Percentiles rank a stretch among this genome's conserved stretches.
Conservation (phyloP, 805 yeast species). For the Saccharomyces mikatae region DNA sequence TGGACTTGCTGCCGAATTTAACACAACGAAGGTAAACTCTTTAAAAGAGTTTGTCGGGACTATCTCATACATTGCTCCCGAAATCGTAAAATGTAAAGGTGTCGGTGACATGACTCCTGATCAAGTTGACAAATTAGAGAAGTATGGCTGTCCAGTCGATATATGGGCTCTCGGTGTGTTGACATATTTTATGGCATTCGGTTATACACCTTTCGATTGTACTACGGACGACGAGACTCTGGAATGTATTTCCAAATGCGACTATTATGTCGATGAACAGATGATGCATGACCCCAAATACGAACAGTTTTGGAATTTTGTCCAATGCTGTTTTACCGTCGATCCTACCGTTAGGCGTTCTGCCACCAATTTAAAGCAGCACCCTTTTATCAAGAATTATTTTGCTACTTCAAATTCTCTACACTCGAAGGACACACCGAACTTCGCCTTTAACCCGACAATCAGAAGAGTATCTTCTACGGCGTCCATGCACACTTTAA, state of each 20-base stretch:
- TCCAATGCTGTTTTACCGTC: conserved; percentile 43
- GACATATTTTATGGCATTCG: conserved; percentile 61
- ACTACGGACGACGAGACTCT: conserved; percentile 61
- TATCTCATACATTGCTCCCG: conserved; percentile 71
- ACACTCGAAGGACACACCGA: background rate
- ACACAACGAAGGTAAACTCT: conserved; percentile 23
- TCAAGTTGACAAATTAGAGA: conserved; percentile 9
- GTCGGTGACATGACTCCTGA: conserved; percentile 17
- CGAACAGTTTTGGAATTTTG: conserved; percentile 48
- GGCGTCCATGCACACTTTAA: conserved; percentile 11
- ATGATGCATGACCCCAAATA: conserved; percentile 42
- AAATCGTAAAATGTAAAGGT: conserved; percentile 39
- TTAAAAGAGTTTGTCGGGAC: conserved; percentile 55
- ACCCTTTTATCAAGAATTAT: conserved; percentile 33
- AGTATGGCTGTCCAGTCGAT: conserved; percentile 57
- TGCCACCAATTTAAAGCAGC: conserved; percentile 37
- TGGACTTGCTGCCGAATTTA: conserved; percentile 51
- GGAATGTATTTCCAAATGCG: conserved; percentile 51
- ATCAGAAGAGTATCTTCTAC: background rate
- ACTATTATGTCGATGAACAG: conserved; percentile 54
- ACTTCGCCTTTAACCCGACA: background rate
- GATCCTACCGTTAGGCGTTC: conserved; percentile 41
- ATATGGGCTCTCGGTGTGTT: conserved; percentile 74
- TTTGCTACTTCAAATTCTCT: conserved; percentile 8
- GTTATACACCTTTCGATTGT: conserved; percentile 73